These are phyloP conservation scores for Ceratocystis cacaofunesta DNA, from an alignment of 2,329 filamentous ascomycete genomes.

Conservation along the genomic window DNA sequence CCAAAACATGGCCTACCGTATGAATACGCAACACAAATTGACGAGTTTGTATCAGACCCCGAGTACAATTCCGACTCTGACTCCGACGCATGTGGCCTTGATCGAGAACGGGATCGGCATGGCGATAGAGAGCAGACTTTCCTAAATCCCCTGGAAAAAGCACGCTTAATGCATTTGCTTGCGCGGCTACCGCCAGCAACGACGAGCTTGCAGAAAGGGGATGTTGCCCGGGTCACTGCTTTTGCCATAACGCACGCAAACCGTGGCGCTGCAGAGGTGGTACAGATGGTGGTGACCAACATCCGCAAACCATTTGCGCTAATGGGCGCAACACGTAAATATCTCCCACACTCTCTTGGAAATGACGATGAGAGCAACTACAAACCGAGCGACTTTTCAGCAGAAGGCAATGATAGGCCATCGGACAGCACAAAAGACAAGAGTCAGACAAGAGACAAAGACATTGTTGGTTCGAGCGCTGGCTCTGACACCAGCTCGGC, in stretches of 20 bases:
- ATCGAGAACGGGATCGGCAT: slow-evolving; percentile 34
- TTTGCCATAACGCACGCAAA: slow-evolving; percentile 84
- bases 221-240: slow-evolving; percentile 70
- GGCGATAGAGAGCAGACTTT: slow-evolving; percentile 39
- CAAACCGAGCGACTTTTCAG: neutral
- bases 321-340: slow-evolving; percentile 45
- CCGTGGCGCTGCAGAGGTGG: slow-evolving; percentile 74
- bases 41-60: slow-evolving; percentile 67
- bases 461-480: slow-evolving; percentile 19
- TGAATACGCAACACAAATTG: slow-evolving; percentile 62
- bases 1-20: slow-evolving; percentile 58
- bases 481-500: slow-evolving; percentile 53
- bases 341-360: neutral
- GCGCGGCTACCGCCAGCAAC: slow-evolving; percentile 64
- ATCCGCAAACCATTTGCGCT: slow-evolving; percentile 61
- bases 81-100: slow-evolving; percentile 64
- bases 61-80: slow-evolving; percentile 55
- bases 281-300: slow-evolving; percentile 76
- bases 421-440: neutral
- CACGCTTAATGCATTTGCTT: slow-evolving; percentile 72
- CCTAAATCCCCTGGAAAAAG: slow-evolving; percentile 68
- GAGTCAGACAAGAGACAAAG: slow-evolving; percentile 20
- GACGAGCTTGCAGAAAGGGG: slow-evolving; percentile 61
- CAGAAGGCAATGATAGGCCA: neutral
- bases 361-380: neutral